Base-by-base conservation (phyloP, 2,329 filamentous ascomycete species). In the Verticillium tricorpus region DNA sequence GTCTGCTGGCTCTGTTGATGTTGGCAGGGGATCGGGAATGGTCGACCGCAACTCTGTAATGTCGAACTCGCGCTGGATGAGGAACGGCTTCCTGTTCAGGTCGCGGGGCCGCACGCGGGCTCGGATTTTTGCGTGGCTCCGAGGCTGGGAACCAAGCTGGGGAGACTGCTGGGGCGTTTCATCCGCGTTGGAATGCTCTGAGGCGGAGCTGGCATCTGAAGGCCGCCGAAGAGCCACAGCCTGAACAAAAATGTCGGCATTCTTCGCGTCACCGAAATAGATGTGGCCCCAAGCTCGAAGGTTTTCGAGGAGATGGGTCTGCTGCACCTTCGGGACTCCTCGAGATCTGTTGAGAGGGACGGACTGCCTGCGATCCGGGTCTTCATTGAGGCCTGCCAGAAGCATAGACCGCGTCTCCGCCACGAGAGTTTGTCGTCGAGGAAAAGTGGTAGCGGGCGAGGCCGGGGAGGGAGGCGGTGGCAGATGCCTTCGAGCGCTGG, bases 61-160 rank as follows among this genome's bases (percentile, higher is more conserved):
- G 63, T 85, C 76, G 63, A 87, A 83, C 19, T 76, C 77, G 34
- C 82, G 77, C 65, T 79, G 76, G 19, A 87, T 73, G 0, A 80
- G 66, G 64, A 85, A 79, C 1, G 82, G 74, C 57, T 77, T 76
- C 19, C 77, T 73, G 2, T 78, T 75, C 5, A 73, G 69, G 19
- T 70, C 68, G 39, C 71, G 72, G 17, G 82, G 80, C 6, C 75
- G 66, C 9, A 85, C 74, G 15, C 77, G 72, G 2, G 79, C 80
- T 17, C 79, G 76, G 57, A 84, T 75, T 2, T 70, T 75, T 14
- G 78, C 67, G 52, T 28, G 61, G 45, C 15, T 57, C 12, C 57
- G 15, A 54, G 56, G 17, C 56, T 59, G 35, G 56, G 61, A 15
- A 45, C 31, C 37, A 22, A 58, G 9, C 40, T 62, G 35, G 52